These are phyloP conservation scores for Alternaria brassicicola DNA, from an alignment of 2,329 filamentous ascomycete species.

Conservation along the genomic window DNA sequence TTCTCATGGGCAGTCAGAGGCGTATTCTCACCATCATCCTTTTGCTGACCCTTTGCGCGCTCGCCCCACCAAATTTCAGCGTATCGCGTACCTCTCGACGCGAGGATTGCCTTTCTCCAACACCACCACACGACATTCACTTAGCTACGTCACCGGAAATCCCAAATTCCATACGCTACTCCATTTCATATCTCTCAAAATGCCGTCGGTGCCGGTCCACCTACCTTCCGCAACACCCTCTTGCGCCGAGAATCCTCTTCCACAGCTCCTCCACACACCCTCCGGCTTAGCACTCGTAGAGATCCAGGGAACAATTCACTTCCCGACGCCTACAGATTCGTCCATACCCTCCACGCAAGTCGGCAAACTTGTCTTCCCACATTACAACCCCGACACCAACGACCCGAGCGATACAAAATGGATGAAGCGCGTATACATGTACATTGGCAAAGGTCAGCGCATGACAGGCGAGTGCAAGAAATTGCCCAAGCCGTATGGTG, in stretches of 20 bases:
- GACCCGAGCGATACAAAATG: constrained; percentile 67
- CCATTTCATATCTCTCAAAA: constrained; percentile 10
- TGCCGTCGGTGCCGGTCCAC: constrained; percentile 43
- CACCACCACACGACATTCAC: background rate
- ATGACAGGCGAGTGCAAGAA: constrained; percentile 91
- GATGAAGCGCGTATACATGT: constrained; percentile 91
- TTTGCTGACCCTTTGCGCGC: background rate
- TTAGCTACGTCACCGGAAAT: background rate
- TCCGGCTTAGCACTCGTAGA: constrained; percentile 88
- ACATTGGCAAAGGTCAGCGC: constrained; percentile 86
- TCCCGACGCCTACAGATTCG: constrained; percentile 62
- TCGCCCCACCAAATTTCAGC: constrained; percentile 18
- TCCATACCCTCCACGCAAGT: constrained; percentile 58
- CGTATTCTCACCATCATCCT: background rate
- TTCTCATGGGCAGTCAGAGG: background rate
- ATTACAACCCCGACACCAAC: constrained; percentile 63
- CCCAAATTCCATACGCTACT: background rate
- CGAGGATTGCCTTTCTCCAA: background rate
- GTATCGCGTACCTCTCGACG: constrained; percentile 15
- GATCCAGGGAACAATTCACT: constrained; percentile 88
- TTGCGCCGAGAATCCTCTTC: constrained; percentile 65
- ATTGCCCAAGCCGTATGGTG: constrained; percentile 75
- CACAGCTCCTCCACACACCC: constrained; percentile 84
- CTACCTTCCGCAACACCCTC: constrained; percentile 1
- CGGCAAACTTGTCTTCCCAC: constrained; percentile 78